phyloP scores from a whole-genome alignment of 2,329 filamentous ascomycete genomes.

The Xylaria hypoxylon region DNA sequence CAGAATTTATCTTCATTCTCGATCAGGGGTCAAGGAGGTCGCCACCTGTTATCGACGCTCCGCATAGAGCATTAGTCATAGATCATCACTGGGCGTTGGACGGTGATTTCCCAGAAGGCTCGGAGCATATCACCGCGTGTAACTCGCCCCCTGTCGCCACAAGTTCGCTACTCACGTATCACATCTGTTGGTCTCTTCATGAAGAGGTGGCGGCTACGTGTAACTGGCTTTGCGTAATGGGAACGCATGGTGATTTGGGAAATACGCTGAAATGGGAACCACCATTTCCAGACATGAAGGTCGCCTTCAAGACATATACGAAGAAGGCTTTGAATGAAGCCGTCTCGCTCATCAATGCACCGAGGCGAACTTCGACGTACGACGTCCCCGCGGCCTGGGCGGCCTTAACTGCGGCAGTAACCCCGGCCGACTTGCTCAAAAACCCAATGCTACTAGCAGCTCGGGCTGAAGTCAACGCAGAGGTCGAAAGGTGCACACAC shows the following conservation, averaged over 20 bases:
- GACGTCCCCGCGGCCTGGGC: constrained; percentile 71
- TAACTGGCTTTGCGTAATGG: constrained; percentile 72
- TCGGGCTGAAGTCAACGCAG: constrained; percentile 67
- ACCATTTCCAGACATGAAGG: constrained; percentile 74
- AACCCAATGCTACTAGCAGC: constrained; percentile 65
- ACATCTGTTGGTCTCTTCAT: constrained; percentile 70
- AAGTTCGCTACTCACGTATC: constrained; percentile 71
- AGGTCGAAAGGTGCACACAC: constrained; percentile 71
- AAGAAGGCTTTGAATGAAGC: constrained; percentile 73
- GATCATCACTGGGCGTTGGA: constrained; percentile 71
- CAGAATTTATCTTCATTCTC: constrained; percentile 71
- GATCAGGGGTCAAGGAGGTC: constrained; percentile 72
- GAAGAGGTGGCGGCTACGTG: constrained; percentile 61
- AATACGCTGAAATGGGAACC: constrained; percentile 73
- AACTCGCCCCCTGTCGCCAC: constrained; percentile 74
- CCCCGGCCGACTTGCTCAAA: constrained; percentile 63
- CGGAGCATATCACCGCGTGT: constrained; percentile 70
- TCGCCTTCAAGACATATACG: constrained; percentile 68
- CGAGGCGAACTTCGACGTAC: constrained; percentile 70
- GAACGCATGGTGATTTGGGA: constrained; percentile 75
- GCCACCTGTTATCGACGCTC: constrained; percentile 63
- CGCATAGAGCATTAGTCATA: constrained; percentile 68
- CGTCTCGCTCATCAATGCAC: constrained; percentile 73
- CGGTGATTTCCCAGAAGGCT: constrained; percentile 66
- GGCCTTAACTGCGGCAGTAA: constrained; percentile 62